Percentiles rank a stretch among this genome's conserved stretches.
Evolutionary conservation across 345 rosid species (phyloP).

Genomic region (Laguncularia racemosa): DNA sequence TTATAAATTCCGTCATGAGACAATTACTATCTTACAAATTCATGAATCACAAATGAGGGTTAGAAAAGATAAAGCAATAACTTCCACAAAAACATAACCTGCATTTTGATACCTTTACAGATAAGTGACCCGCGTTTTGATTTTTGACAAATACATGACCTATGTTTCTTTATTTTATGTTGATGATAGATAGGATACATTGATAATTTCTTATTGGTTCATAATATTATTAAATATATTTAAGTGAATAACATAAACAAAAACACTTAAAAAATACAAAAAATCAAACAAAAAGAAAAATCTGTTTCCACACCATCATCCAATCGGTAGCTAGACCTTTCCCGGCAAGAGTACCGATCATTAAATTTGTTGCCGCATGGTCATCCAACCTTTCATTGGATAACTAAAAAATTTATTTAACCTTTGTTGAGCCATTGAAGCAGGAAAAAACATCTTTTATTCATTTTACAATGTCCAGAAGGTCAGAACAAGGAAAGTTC

Average conservation of each 20-base stretch:
- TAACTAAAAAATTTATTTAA: conserved; percentile 14
- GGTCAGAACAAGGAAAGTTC: conserved; percentile 39
- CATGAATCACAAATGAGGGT: not conserved
- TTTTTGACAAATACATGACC: too few species aligned
- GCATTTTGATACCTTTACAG: too few species aligned
- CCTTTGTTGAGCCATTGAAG: conserved; percentile 25
- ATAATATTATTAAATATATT: too few species aligned
- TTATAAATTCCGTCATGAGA: not conserved
- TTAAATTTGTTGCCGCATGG: conserved; percentile 41
- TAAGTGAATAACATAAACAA: too few species aligned
- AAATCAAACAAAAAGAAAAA: too few species aligned
- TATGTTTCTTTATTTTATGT: too few species aligned
- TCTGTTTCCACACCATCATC: too few species aligned
- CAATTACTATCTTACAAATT: not conserved
- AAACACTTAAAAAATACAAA: too few species aligned
- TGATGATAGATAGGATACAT: too few species aligned
- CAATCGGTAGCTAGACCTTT: conserved; percentile 60
- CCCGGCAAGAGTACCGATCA: conserved; percentile 74
- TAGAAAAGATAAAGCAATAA: not conserved
- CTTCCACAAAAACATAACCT: too few species aligned
- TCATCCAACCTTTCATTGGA: conserved; percentile 38
- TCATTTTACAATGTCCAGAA: conserved; percentile 45
- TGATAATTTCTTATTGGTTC: too few species aligned
- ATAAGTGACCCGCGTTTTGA: too few species aligned
- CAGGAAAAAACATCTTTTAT: conserved; percentile 41